These are phyloP conservation scores for Rhododendron ferrugineum DNA, from an alignment of 148 eudicot genomes.

Conservation along the genomic window DNA sequence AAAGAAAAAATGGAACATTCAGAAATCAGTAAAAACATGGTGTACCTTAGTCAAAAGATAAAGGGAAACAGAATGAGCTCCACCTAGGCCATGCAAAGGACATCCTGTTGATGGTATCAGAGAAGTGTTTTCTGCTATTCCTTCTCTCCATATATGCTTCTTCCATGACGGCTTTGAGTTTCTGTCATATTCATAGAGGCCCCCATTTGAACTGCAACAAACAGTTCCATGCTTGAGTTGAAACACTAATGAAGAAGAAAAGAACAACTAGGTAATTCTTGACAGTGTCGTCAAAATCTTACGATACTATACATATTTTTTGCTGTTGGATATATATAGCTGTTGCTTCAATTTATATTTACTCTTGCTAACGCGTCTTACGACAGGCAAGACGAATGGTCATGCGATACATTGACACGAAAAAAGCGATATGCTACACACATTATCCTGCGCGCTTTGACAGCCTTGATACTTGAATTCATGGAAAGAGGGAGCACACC, in stretches of 20 bases:
- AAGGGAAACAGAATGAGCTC: conserved; percentile 55
- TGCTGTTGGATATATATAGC: no score
- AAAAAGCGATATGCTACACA: no score
- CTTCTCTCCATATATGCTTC: conserved; percentile 64
- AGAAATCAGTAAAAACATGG: neutral
- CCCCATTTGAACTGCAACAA: conserved; percentile 61
- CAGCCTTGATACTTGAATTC: neutral
- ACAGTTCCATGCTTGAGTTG: neutral
- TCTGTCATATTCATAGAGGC: conserved; percentile 64
- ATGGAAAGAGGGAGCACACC: conserved; percentile 30
- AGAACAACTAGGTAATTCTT: neutral
- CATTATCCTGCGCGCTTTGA: neutral
- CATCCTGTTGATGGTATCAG: conserved; percentile 50
- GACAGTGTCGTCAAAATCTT: no score
- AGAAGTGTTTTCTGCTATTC: conserved; percentile 29
- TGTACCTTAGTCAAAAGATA: conserved; percentile 72
- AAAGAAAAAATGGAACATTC: neutral
- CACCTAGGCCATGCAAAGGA: conserved; percentile 40
- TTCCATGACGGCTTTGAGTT: conserved; percentile 77
- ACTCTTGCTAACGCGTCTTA: neutral
- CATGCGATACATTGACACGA: no score
- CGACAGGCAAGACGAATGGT: neutral
- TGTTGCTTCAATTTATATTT: no score
- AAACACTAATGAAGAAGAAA: neutral
- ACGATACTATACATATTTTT: no score